Evolutionary conservation across 805 yeast species (phyloP), one percentile per base, ranked within the genome.

Genomic region (Saccharomycopsis sp.): DNA sequence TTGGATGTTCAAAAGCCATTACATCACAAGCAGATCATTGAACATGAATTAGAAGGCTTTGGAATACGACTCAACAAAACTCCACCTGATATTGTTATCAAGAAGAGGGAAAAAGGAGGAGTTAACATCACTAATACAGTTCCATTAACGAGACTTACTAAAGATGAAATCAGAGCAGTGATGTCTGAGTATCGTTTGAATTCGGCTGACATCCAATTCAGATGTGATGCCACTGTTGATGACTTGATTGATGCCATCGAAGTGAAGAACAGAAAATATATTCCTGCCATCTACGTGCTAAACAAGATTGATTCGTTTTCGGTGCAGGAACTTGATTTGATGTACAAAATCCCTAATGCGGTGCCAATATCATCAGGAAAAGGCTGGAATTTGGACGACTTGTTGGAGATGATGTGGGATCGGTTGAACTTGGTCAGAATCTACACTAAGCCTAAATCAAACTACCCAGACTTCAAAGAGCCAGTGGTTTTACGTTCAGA

Each of bases 221-320:
- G 99, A 70, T 92, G 98, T 71, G 99, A 94, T 72, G 99, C 99
- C 22, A 89, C 97, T 0, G 96, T 96, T 20, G 99, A 94, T 70
- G 99, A 94, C 69, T 77, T 94, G 66, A 94, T 94, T 66, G 99
- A 94, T 71, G 89, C 92, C 12, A 81, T 94, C 57, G 99, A 94
- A 75, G 92, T 87, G 2, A 86, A 87, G 59, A 84, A 89, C 67
- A 85, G 99, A 75, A 85, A 89, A 71, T 94, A 94, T 72, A 90
- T 94, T 65, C 99, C 99, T 1, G 98, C 97, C 1, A 78, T 94
- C 58, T 94, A 94, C 69, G 97, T 91, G 52, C 78, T 94, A 69
- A 94, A 94, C 79, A 94, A 94, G 75, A 93, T 94, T 68, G 99
- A 94, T 73, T 86, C 97, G 9, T 87, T 94, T 69, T 87, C 97